Conservation (phyloP, 2,329 filamentous ascomycete genomes). For the Seiridium cupressi region DNA sequence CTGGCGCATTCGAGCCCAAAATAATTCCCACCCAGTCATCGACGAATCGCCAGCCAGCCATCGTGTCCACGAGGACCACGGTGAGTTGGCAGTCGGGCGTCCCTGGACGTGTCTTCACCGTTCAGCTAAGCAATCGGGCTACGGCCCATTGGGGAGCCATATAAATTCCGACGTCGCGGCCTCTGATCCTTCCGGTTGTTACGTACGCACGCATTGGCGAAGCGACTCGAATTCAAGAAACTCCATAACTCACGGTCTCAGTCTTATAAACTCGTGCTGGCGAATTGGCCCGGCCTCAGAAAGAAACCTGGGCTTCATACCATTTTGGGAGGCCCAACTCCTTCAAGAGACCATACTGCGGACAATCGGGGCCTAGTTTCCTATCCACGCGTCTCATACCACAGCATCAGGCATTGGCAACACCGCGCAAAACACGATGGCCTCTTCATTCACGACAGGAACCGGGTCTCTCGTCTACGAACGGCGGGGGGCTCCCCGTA, state of each 20-base stretch:
- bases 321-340: not conserved
- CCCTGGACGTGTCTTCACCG: not conserved
- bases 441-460: constrained; percentile 35
- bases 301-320: not conserved
- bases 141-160: not conserved
- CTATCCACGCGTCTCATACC: no score
- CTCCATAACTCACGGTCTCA: not conserved
- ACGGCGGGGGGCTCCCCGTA: constrained; percentile 36
- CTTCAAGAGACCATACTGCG: not conserved
- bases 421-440: constrained; percentile 22
- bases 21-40: not conserved
- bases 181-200: no score
- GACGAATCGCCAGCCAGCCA: not conserved
- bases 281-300: no score
- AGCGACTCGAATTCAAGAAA: not conserved
- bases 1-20: constrained; percentile 6
- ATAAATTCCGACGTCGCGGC: no score
- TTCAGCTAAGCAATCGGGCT: not conserved
- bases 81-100: not conserved
- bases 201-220: not conserved
- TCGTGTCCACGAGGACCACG: not conserved
- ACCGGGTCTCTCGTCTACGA: constrained; percentile 41
- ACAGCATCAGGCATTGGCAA: no score
- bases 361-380: not conserved
- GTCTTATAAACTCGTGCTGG: no score